These are phyloP conservation scores for sorghum (Sorghum bicolor) DNA, from an alignment of 176 grass and related monocot species.

Conservation along the genomic window DNA sequence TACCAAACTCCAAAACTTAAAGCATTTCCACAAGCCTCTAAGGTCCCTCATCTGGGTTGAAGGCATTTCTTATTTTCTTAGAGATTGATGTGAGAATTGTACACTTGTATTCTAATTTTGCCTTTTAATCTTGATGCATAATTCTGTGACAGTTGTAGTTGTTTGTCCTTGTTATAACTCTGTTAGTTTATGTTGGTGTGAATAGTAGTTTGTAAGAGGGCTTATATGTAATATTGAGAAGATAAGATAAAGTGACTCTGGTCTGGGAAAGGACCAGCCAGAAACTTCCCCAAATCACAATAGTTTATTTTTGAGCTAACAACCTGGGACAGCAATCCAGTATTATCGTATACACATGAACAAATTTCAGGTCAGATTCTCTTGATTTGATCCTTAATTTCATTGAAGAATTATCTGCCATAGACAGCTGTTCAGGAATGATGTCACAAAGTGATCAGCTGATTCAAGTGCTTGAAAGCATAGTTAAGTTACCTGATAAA, in stretches of 20 bases:
- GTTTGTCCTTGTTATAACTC: background rate
- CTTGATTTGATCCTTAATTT: slow-evolving; percentile 69
- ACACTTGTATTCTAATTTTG: background rate
- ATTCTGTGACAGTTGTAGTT: background rate
- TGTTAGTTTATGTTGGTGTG: background rate
- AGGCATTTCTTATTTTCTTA: slow-evolving; percentile 18
- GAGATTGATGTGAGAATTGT: slow-evolving; percentile 12
- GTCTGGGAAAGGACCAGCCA: too few relatives aligned
- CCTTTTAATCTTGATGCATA: background rate
- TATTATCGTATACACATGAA: background rate
- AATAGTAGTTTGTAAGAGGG: too few relatives aligned
- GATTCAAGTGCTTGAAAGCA: slow-evolving; percentile 49
- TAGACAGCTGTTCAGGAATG: slow-evolving; percentile 56
- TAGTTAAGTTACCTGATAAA: slow-evolving; percentile 89
- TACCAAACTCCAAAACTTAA: background rate
- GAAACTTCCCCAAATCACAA: too few relatives aligned
- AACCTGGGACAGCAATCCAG: background rate
- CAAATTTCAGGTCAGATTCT: slow-evolving; percentile 50
- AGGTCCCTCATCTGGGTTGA: slow-evolving; percentile 1
- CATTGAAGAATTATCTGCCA: slow-evolving; percentile 71
- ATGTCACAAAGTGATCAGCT: slow-evolving; percentile 61
- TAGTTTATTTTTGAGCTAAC: slow-evolving; percentile 1
- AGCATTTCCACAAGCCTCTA: background rate
- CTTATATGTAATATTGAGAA: too few relatives aligned
- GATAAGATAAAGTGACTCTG: too few relatives aligned